Conservation (phyloP, 331 rosid genomes). For the Quercus lobata region DNA sequence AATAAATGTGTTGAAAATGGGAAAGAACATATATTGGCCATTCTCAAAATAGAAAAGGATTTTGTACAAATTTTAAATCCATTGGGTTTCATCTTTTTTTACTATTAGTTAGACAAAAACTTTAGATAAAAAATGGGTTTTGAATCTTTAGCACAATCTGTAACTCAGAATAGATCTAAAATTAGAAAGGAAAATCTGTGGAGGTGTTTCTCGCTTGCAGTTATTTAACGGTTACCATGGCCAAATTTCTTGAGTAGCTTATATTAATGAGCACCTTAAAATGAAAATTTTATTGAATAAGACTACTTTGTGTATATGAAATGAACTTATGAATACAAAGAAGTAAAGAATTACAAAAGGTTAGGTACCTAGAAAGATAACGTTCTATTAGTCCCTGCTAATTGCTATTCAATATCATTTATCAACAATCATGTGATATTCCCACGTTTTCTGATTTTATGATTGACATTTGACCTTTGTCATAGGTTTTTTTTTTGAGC, state of each 20-base stretch:
- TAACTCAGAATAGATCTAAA: too few relatives aligned
- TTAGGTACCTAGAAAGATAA: too few relatives aligned
- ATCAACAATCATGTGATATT: neutral
- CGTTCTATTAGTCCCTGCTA: neutral
- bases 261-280: neutral
- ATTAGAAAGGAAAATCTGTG: neutral
- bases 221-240: neutral
- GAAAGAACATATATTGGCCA: neutral
- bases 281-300: neutral
- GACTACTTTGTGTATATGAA: too few relatives aligned
- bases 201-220: neutral
- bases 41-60: too few relatives aligned
- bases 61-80: too few relatives aligned
- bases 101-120: too few relatives aligned
- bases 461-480: slow-evolving; percentile 9
- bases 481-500: neutral
- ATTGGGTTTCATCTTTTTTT: too few relatives aligned
- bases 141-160: too few relatives aligned
- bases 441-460: neutral
- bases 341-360: too few relatives aligned
- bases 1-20: neutral
- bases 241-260: neutral
- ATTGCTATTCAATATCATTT: neutral
- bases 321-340: too few relatives aligned
- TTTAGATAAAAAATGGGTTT: too few relatives aligned